These are phyloP conservation scores for Adiantum capillusveneris DNA, from an alignment of 75 land plant species.

Conservation along the genomic window DNA sequence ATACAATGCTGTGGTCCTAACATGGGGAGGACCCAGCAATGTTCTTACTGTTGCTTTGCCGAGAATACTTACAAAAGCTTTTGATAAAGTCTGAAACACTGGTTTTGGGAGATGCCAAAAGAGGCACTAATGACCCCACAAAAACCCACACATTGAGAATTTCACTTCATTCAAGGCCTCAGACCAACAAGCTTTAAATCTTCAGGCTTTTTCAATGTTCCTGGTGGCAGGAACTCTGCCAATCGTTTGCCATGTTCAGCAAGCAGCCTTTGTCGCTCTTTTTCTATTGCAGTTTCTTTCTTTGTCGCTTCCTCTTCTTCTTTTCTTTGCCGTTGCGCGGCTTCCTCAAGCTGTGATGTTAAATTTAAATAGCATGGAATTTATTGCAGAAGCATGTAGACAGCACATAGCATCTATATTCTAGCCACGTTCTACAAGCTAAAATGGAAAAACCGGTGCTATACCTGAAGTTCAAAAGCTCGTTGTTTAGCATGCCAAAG, in stretches of 20 bases:
- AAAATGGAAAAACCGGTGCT: no score
- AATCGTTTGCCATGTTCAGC: conserved; percentile 5
- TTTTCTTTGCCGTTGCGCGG: conserved; percentile 1
- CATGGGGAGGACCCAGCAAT: no score
- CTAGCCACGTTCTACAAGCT: no score
- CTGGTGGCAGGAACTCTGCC: conserved; percentile 5
- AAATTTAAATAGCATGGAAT: neutral
- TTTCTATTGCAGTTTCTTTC: conserved; percentile 3
- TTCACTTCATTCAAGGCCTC: neutral
- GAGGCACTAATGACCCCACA: no score
- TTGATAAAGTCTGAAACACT: no score
- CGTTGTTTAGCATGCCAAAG: conserved; percentile 4
- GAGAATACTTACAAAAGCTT: no score
- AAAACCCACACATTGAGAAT: no score
- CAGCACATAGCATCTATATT: neutral
- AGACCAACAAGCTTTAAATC: conserved; percentile 4
- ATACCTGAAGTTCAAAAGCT: conserved; percentile 2
- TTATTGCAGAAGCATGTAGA: neutral
- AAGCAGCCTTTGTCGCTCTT: conserved; percentile 2
- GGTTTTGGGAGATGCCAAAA: no score
- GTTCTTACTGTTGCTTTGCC: no score
- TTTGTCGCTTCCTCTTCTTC: conserved; percentile 6
- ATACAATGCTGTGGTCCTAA: no score
- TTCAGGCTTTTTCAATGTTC: conserved; percentile 6
- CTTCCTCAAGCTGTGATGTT: neutral